These are phyloP conservation scores for Trypanosoma mega DNA, from an alignment of 208 protist genomes.

Conservation along the genomic window DNA sequence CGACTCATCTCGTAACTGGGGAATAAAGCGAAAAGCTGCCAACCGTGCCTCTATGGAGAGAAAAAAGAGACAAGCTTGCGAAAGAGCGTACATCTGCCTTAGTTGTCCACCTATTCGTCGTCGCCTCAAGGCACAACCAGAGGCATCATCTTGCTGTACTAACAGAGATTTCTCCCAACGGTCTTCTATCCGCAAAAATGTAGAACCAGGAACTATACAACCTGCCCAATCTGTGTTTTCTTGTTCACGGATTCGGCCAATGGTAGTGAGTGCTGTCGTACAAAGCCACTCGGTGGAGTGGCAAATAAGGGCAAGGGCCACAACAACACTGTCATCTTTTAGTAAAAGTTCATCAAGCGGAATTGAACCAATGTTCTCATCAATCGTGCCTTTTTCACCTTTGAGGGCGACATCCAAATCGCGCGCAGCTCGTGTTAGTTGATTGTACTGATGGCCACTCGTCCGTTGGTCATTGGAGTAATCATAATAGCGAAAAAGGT, in stretches of 20 bases:
- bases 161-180: not conserved
- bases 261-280: conserved; percentile 35
- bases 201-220: conserved; percentile 52
- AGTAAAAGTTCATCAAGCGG: conserved; percentile 55
- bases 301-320: conserved; percentile 68
- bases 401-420: conserved; percentile 6
- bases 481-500: conserved; percentile 77
- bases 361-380: conserved; percentile 44
- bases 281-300: conserved; percentile 84
- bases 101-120: conserved; percentile 54
- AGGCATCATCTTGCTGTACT: not conserved
- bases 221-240: conserved; percentile 30
- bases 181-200: conserved; percentile 22
- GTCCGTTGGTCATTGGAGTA: conserved; percentile 70
- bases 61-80: conserved; percentile 80
- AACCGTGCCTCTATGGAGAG: conserved; percentile 81
- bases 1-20: conserved; percentile 84
- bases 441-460: conserved; percentile 74
- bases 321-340: conserved; percentile 57
- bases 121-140: not conserved
- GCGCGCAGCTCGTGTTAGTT: conserved; percentile 17
- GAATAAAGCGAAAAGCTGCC: conserved; percentile 74
- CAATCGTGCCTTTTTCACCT: conserved; percentile 25
- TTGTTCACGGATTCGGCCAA: conserved; percentile 34
- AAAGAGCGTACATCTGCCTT: conserved; percentile 60